Evolutionary conservation across 768 basidiomycete genomes (phyloP).

Genomic region (Tephrocybe rancida): DNA sequence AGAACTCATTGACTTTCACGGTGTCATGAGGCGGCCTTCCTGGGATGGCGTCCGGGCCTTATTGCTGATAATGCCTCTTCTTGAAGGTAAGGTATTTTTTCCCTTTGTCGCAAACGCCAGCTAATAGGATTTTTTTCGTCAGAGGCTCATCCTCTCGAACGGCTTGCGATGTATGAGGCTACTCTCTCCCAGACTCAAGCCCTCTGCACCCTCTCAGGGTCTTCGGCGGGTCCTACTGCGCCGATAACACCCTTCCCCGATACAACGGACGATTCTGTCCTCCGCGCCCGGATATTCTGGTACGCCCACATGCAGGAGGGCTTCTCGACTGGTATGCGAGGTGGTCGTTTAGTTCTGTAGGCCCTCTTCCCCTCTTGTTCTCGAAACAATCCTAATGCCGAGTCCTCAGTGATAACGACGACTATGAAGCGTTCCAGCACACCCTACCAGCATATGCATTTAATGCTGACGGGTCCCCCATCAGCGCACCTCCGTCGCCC

Average conservation of each 20-base stretch:
- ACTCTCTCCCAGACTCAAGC: conserved; percentile 82
- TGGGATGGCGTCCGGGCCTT: conserved; percentile 88
- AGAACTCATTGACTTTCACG: conserved; percentile 77
- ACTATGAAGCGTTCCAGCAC: conserved; percentile 71
- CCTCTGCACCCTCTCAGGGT: conserved; percentile 61
- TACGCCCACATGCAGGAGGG: conserved; percentile 88
- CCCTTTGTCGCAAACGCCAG: conserved; percentile 6
- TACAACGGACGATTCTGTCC: conserved; percentile 58
- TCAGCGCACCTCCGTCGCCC: conserved; percentile 14
- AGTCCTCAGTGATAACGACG: conserved; percentile 68
- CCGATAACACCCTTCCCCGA: conserved; percentile 40
- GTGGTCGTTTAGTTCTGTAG: conserved; percentile 83
- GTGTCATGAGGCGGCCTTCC: conserved; percentile 76
- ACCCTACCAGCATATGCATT: conserved; percentile 48
- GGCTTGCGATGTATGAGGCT: conserved; percentile 74
- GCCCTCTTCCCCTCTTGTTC: conserved; percentile 23
- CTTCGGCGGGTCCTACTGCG: conserved; percentile 28
- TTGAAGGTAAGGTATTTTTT: conserved; percentile 60
- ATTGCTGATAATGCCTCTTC: conserved; percentile 78
- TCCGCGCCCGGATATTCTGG: conserved; percentile 86
- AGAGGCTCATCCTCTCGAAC: conserved; percentile 51
- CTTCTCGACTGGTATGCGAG: conserved; percentile 77
- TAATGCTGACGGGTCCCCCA: conserved; percentile 24
- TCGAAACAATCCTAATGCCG: neutral
- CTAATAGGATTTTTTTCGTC: conserved; percentile 7